Evolutionary conservation across 805 yeast genomes (phyloP).

Genomic region (Cyberlindnera maclurae): DNA sequence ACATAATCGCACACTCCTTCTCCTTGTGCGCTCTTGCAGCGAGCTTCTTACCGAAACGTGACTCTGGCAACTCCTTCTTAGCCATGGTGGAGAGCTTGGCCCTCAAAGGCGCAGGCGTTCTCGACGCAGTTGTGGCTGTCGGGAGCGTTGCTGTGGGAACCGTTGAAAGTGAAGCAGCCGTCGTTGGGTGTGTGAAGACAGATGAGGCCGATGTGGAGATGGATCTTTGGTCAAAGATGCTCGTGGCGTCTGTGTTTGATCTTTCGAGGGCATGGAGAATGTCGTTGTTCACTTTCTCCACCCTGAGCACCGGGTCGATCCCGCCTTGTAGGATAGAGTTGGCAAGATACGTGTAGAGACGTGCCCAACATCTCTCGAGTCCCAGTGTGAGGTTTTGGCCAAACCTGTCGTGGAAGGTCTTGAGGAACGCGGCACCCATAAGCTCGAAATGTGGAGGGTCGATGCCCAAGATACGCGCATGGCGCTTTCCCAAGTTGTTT

Average conservation of each 20-base stretch:
- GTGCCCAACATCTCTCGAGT: slow-evolving; percentile 64
- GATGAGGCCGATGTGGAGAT: slow-evolving; percentile 7
- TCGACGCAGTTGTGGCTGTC: neutral
- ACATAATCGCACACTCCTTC: slow-evolving; percentile 17
- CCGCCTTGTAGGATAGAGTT: slow-evolving; percentile 53
- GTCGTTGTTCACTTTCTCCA: slow-evolving; percentile 22
- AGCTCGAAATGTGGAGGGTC: slow-evolving; percentile 60
- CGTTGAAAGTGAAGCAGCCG: neutral
- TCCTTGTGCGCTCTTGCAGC: slow-evolving; percentile 4
- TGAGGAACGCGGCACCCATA: slow-evolving; percentile 67
- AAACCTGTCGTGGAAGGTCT: slow-evolving; percentile 62
- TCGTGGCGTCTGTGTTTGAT: slow-evolving; percentile 1
- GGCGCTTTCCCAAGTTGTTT: slow-evolving; percentile 61
- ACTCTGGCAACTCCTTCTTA: neutral
- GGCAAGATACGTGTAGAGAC: slow-evolving; percentile 60
- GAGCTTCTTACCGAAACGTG: neutral
- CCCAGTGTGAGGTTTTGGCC: slow-evolving; percentile 45
- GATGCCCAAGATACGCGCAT: slow-evolving; percentile 66
- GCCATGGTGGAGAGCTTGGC: neutral
- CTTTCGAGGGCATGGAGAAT: slow-evolving; percentile 6
- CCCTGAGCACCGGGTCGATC: slow-evolving; percentile 31
- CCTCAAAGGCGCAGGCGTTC: neutral
- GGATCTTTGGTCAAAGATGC: slow-evolving; percentile 9
- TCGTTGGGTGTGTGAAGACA: neutral
- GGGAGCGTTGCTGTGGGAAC: neutral